Percentiles rank a stretch among this genome's conserved stretches.
Evolutionary conservation across 805 yeast species (phyloP).

Genomic region (Ogataea degrootiae): DNA sequence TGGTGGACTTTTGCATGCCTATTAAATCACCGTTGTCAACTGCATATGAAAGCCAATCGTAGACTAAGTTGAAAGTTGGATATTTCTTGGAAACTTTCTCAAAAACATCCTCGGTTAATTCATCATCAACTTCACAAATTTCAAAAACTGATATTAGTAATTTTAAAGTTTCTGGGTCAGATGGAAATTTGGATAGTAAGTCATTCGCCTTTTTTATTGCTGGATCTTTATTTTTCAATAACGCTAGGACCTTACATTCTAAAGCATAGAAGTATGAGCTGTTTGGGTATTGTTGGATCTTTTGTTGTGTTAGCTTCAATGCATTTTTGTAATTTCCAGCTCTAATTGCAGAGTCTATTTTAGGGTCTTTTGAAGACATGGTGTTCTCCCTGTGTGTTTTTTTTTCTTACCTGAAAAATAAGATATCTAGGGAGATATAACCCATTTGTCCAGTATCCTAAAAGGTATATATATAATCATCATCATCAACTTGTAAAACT

Average conservation of each 20-base stretch:
- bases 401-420: too few relatives aligned
- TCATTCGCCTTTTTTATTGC: constrained; percentile 31
- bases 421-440: too few relatives aligned
- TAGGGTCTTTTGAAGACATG: constrained; percentile 20
- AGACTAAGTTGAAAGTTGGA: constrained; percentile 42
- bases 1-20: constrained; percentile 51
- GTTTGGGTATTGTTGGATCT: constrained; percentile 52
- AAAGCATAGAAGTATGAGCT: constrained; percentile 50
- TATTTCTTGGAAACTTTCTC: constrained; percentile 57
- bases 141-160: constrained; percentile 43
- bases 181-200: constrained; percentile 37
- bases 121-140: constrained; percentile 31
- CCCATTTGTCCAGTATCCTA: too few relatives aligned
- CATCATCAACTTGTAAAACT: too few relatives aligned
- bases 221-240: constrained; percentile 29
- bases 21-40: constrained; percentile 42
- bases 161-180: constrained; percentile 50
- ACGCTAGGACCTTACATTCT: constrained; percentile 31
- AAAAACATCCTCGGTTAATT: constrained; percentile 40
- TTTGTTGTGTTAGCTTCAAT: constrained; percentile 39
- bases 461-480: too few relatives aligned
- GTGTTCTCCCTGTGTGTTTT: too few relatives aligned
- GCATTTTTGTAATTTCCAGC: constrained; percentile 54
- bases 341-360: constrained; percentile 20
- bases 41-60: constrained; percentile 55